Conservation (phyloP, 192 early-diverging fungal genomes). For the Podila verticillata region DNA sequence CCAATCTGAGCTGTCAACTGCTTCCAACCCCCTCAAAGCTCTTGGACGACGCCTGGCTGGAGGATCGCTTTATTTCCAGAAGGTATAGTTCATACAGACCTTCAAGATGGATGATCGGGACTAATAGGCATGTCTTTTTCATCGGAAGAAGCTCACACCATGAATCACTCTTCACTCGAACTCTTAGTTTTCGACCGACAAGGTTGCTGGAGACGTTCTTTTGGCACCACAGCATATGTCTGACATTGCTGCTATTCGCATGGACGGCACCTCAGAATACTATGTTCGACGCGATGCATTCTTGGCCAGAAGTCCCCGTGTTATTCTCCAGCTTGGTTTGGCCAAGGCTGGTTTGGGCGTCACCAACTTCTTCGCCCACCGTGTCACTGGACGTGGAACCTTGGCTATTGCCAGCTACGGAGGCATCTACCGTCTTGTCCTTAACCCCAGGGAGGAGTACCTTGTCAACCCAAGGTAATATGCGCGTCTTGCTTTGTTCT, state of each 20-base stretch:
- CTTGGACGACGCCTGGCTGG: constrained; percentile 47
- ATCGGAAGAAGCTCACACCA: background rate
- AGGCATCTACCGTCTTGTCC: constrained; percentile 72
- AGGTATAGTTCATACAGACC: constrained; percentile 3
- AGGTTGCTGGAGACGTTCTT: constrained; percentile 69
- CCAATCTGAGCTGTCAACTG: constrained; percentile 36
- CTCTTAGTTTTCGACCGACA: constrained; percentile 64
- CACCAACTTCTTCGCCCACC: constrained; percentile 68
- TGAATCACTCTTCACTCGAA: background rate
- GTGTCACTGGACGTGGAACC: constrained; percentile 71
- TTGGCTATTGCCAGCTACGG: constrained; percentile 73
- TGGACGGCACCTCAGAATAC: constrained; percentile 65
- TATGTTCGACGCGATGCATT: constrained; percentile 71
- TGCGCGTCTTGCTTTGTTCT: background rate
- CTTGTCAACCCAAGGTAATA: constrained; percentile 72
- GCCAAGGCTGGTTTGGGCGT: constrained; percentile 57
- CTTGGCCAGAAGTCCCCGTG: constrained; percentile 67
- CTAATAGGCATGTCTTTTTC: no score
- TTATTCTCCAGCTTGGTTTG: constrained; percentile 57
- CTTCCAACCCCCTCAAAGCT: constrained; percentile 45
- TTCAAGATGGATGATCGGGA: no score
- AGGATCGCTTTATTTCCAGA: constrained; percentile 47
- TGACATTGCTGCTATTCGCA: constrained; percentile 69
- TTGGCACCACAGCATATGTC: constrained; percentile 70
- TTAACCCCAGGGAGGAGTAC: constrained; percentile 76